phyloP scores from a whole-genome alignment of 176 grass and related monocot genomes.

The Zoysia japonica region DNA sequence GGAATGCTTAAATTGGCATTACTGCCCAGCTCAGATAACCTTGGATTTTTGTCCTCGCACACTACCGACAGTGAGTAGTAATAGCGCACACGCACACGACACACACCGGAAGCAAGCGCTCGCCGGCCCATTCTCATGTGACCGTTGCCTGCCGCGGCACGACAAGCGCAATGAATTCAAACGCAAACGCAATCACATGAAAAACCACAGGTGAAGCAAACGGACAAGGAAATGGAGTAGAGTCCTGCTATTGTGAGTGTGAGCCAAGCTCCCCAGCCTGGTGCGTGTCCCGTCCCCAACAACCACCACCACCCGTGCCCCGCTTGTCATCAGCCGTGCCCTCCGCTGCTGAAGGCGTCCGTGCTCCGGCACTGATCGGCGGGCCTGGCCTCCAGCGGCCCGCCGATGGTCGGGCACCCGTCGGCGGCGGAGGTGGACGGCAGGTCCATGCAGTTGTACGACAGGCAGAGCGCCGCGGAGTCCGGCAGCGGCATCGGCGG shows the following conservation, averaged over 20 bases:
- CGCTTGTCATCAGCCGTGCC: conserved; percentile 51
- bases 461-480: conserved; percentile 70
- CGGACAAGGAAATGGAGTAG: background rate
- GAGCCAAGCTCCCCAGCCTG: conserved; percentile 3
- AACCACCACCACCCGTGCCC: background rate
- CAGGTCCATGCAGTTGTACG: conserved; percentile 84
- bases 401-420: conserved; percentile 66
- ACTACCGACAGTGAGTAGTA: background rate
- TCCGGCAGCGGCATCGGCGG: conserved; percentile 52
- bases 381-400: conserved; percentile 58
- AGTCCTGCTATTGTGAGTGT: background rate
- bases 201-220: conserved; percentile 22
- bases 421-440: conserved; percentile 39
- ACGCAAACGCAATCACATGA: conserved; percentile 38
- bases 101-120: no score
- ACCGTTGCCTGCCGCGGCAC: conserved; percentile 42
- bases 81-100: background rate
- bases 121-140: background rate
- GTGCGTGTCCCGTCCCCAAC: background rate
- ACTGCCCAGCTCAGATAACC: background rate
- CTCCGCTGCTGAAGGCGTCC: conserved; percentile 24
- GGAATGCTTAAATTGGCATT: background rate
- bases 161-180: conserved; percentile 32
- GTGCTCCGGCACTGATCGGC: conserved; percentile 58
- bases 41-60: background rate